Evolutionary conservation across 768 basidiomycete species (phyloP).

Genomic region (Mycena amicta): DNA sequence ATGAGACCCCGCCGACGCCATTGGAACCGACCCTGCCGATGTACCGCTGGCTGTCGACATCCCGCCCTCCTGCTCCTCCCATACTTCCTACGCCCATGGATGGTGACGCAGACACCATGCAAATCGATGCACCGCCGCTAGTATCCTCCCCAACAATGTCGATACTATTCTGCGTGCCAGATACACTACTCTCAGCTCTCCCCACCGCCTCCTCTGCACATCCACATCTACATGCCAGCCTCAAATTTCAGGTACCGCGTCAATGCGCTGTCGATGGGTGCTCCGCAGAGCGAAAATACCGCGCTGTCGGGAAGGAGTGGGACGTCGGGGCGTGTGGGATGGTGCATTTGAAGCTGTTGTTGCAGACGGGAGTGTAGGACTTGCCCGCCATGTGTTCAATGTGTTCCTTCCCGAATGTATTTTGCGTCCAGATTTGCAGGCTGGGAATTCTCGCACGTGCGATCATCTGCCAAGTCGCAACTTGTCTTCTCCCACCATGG

Average conservation of each 20-base stretch:
- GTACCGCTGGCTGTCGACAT: slow-evolving; percentile 55
- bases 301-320: slow-evolving; percentile 45
- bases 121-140: too few species aligned
- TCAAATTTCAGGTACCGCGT: too few species aligned
- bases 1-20: slow-evolving; percentile 18
- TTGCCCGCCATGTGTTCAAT: too few species aligned
- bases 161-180: slow-evolving; percentile 15
- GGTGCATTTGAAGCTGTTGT: slow-evolving; percentile 47
- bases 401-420: too few species aligned
- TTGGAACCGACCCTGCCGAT: slow-evolving; percentile 38
- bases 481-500: too few species aligned
- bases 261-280: slow-evolving; percentile 50
- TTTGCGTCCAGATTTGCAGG: too few species aligned
- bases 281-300: slow-evolving; percentile 43
- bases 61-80: slow-evolving; percentile 27
- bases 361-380: slow-evolving; percentile 28
- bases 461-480: too few species aligned
- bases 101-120: slow-evolving; percentile 4
- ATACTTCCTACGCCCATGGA: too few species aligned
- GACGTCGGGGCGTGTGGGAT: slow-evolving; percentile 49
- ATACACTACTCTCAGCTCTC: slow-evolving; percentile 5
- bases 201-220: slow-evolving; percentile 3
- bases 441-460: too few species aligned
- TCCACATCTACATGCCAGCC: too few species aligned
- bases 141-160: not conserved